phyloP scores from a whole-genome alignment of 257 asterid genomes.

The Solanum ossicruentum region DNA sequence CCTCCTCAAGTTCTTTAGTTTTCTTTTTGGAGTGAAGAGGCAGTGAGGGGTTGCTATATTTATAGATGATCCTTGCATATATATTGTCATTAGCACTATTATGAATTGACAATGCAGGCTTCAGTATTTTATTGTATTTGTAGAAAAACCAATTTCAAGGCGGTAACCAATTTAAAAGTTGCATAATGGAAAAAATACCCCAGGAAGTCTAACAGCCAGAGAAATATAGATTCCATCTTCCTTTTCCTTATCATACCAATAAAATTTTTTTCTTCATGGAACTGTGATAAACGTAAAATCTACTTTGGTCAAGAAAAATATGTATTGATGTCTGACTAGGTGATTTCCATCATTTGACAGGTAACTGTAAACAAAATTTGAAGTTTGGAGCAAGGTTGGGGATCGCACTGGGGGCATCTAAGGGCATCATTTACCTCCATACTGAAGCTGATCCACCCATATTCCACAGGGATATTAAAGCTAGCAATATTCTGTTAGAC shows the following conservation, averaged over 20 bases:
- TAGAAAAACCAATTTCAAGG: background rate
- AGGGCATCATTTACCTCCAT: constrained; percentile 86
- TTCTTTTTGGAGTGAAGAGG: background rate
- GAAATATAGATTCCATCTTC: background rate
- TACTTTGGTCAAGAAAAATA: background rate
- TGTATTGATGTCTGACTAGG: background rate
- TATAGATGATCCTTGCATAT: background rate
- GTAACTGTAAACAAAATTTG: constrained; percentile 29
- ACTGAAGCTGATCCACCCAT: constrained; percentile 88
- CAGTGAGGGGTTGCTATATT: background rate
- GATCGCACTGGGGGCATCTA: constrained; percentile 63
- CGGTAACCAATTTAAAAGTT: background rate
- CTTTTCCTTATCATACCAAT: background rate
- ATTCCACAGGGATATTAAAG: constrained; percentile 80
- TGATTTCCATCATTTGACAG: constrained; percentile 18
- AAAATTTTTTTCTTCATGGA: background rate
- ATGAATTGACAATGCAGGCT: background rate
- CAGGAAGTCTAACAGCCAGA: background rate
- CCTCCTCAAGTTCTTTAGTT: background rate
- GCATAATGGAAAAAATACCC: background rate
- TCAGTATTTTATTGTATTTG: background rate
- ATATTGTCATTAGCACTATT: background rate
- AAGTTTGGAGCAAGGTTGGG: constrained; percentile 56
- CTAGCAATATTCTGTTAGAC: constrained; percentile 75
- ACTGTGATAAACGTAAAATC: background rate